Conservation (phyloP, 2,329 filamentous ascomycete species). For the Coccinonectria pachysandricola region DNA sequence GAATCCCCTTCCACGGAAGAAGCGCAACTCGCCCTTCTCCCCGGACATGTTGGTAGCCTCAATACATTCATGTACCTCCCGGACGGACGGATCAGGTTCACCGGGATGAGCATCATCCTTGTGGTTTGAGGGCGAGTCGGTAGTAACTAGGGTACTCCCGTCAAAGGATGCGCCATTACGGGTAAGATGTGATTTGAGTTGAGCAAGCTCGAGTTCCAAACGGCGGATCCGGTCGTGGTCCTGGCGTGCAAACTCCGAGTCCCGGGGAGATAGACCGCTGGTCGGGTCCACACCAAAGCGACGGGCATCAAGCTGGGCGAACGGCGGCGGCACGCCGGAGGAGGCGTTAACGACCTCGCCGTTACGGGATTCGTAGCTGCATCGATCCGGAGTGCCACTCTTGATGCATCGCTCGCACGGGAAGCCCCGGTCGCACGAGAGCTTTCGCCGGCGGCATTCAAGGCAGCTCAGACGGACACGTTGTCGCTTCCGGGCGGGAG, state of each 20-base stretch:
- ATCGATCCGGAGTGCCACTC: conserved; percentile 49
- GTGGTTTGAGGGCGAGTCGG: conserved; percentile 34
- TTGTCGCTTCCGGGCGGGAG: conserved; percentile 44
- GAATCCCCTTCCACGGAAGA: conserved; percentile 49
- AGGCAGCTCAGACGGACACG: conserved; percentile 49
- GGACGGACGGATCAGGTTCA: conserved; percentile 23
- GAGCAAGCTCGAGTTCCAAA: conserved; percentile 48
- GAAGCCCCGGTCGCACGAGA: conserved; percentile 51
- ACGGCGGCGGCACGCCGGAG: conserved; percentile 33
- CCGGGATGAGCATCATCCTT: conserved; percentile 30
- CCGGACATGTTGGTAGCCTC: conserved; percentile 29
- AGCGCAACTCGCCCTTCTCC: conserved; percentile 44
- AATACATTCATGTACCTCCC: conserved; percentile 30
- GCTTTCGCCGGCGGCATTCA: conserved; percentile 49
- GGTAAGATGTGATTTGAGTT: conserved; percentile 42
- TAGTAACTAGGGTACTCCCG: conserved; percentile 39
- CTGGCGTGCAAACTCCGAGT: conserved; percentile 28
- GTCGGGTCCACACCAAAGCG: conserved; percentile 25
- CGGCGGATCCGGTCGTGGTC: conserved; percentile 49
- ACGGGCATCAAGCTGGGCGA: conserved; percentile 31
- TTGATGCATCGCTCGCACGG: conserved; percentile 54
- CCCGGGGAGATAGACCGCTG: conserved; percentile 23
- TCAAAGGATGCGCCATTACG: conserved; percentile 37
- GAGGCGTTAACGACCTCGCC: conserved; percentile 39
- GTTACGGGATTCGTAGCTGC: conserved; percentile 48